A percentile compares a stretch with the other conserved stretches of the same genome.
phyloP scores from a whole-genome alignment of 768 basidiomycete genomes.

The Sarcodon sp. region DNA sequence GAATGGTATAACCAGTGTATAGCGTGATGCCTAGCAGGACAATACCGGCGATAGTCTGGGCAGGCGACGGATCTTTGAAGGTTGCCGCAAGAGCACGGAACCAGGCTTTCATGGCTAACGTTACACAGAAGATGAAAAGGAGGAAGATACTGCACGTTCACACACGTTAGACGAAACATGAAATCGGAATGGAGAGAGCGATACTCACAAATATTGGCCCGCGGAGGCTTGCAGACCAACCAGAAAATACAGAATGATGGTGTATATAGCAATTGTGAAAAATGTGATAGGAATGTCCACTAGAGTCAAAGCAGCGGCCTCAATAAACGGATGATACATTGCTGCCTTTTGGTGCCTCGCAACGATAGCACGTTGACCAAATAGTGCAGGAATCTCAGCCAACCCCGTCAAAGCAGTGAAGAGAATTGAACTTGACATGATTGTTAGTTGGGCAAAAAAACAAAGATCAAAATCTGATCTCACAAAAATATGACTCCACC shows the following conservation, averaged over 20 bases:
- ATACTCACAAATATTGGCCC: slow-evolving; percentile 52
- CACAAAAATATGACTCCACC: slow-evolving; percentile 72
- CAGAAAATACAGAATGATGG: slow-evolving; percentile 47
- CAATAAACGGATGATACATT: slow-evolving; percentile 47
- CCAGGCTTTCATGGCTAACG: slow-evolving; percentile 60
- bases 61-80: slow-evolving; percentile 45
- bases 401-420: slow-evolving; percentile 46
- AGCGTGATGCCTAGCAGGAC: slow-evolving; percentile 38
- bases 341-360: slow-evolving; percentile 43
- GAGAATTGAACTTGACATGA: slow-evolving; percentile 13
- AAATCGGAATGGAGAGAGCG: background rate
- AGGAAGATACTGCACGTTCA: slow-evolving; percentile 33
- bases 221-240: slow-evolving; percentile 41
- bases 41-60: slow-evolving; percentile 45
- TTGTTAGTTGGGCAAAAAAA: background rate
- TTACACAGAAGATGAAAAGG: slow-evolving; percentile 42
- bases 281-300: slow-evolving; percentile 51
- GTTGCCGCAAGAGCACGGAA: slow-evolving; percentile 58
- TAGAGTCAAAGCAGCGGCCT: slow-evolving; percentile 42
- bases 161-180: background rate
- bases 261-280: slow-evolving; percentile 29
- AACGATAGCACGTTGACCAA: slow-evolving; percentile 46
- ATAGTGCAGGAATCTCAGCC: slow-evolving; percentile 50
- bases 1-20: slow-evolving; percentile 50
- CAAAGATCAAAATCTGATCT: slow-evolving; percentile 9